Conservation (phyloP, 2,329 filamentous ascomycete species). For the Fusarium hostae region DNA sequence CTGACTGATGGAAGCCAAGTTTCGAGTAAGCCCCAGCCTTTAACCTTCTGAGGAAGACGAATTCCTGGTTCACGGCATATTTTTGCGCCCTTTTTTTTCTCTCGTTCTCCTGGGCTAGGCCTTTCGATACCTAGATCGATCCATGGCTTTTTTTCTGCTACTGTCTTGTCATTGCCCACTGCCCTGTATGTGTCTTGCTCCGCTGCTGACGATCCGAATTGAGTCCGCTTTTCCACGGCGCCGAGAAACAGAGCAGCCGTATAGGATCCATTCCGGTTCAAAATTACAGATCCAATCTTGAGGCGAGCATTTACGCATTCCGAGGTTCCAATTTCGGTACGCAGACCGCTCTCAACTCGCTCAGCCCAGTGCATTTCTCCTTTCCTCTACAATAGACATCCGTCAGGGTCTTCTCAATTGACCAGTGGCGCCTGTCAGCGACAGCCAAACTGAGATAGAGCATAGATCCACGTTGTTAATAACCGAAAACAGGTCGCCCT, state of each 20-base stretch:
- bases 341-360: conserved; percentile 3
- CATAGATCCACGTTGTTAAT: conserved; percentile 36
- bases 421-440: conserved; percentile 39
- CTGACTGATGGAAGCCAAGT: conserved; percentile 22
- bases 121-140: conserved; percentile 39
- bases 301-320: conserved; percentile 24
- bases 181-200: conserved; percentile 27
- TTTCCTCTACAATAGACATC: conserved; percentile 4
- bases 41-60: conserved; percentile 9
- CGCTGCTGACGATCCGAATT: conserved; percentile 30
- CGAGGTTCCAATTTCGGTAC: conserved; percentile 40
- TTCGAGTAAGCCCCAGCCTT: conserved; percentile 20
- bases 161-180: background rate
- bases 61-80: conserved; percentile 4
- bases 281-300: conserved; percentile 14
- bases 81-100: conserved; percentile 32
- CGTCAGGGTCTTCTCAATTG: conserved; percentile 26
- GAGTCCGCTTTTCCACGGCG: conserved; percentile 28
- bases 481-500: conserved; percentile 18
- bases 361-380: background rate
- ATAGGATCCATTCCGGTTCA: conserved; percentile 34
- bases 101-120: conserved; percentile 14
- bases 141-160: conserved; percentile 16
- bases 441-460: conserved; percentile 23
- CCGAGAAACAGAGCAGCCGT: conserved; percentile 19